Base-by-base conservation (phyloP, 75 land plant genomes). In the Chamaecyparis obtusa region DNA sequence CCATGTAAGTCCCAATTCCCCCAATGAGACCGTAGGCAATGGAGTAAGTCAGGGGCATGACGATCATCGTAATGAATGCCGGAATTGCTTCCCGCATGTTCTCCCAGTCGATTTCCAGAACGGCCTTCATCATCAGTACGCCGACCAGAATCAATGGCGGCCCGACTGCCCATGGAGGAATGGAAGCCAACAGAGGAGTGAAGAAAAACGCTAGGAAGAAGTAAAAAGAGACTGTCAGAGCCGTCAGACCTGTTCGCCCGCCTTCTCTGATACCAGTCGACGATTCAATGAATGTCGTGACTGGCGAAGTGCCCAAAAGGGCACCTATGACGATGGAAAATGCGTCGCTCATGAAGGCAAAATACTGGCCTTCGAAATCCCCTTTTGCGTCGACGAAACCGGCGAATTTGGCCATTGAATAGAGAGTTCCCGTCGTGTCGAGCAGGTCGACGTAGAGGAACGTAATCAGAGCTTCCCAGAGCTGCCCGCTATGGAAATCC, bases 101-200 rank as follows among this genome's bases (percentile, higher is more conserved):
- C 3, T 56, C 87, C 95, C 96, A 96, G 14, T 93, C 90, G 41
- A 96, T 91, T 32, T 95, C 96, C 89, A 87, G 85, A 43, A 93
- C 96, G n/a, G 93, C 90, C 85, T 89, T 93, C 96, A 96, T 95
- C 95, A 96, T 95, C 91, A 96, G 32, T 78, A 93, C 95, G 14
- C 97, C 97, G 19, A 89, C 90, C 9, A 89, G 48, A n/a, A 89
- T 84, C 10, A 89, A 89, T 32, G 92, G 78, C 67, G 92, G 93
- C 15, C 93, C 93, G 27, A 89, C 86, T 24, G 90, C 93, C 93
- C 91, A 92, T 15, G 92, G 91, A 3, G 90, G 90, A 8, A 89
- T 89, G 51, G 90, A 88, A 5, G 90, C 90, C 54, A 89, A 71
- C 86, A 89, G 46, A 72, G 90, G 90, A 51, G 90, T 88, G 86